phyloP scores from a whole-genome alignment of 1,139 yeast genomes.

The Yamadazyma epiphylla region DNA sequence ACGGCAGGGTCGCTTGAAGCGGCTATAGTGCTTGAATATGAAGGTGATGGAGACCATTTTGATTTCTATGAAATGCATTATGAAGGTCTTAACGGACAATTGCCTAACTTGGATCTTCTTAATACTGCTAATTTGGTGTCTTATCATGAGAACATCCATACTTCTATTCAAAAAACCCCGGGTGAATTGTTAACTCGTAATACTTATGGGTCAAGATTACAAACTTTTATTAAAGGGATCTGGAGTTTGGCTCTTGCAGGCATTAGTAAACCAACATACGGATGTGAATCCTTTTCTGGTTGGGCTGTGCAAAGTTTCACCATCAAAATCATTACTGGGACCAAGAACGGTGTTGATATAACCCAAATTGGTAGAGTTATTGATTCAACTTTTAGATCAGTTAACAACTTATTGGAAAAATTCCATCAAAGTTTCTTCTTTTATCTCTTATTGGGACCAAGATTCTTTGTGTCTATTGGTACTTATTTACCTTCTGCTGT shows the following conservation, averaged over 20 bases:
- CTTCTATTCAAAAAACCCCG: constrained; percentile 62
- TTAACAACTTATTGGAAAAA: constrained; percentile 88
- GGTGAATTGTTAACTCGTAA: constrained; percentile 41
- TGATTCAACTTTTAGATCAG: constrained; percentile 83
- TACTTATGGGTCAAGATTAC: constrained; percentile 53
- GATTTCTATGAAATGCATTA: constrained; percentile 73
- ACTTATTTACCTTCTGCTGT: constrained; percentile 89
- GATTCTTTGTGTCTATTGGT: constrained; percentile 85
- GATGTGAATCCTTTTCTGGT: constrained; percentile 91
- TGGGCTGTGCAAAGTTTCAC: constrained; percentile 95
- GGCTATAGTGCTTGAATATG: constrained; percentile 81
- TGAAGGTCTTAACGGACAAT: constrained; percentile 91
- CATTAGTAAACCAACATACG: constrained; percentile 48
- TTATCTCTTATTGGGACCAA: constrained; percentile 77
- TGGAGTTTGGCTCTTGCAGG: constrained; percentile 71
- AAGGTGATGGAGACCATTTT: constrained; percentile 63
- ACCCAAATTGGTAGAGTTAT: constrained; percentile 90
- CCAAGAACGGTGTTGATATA: constrained; percentile 62
- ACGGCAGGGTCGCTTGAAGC: constrained; percentile 97
- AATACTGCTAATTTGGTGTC: constrained; percentile 74
- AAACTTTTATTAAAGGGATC: constrained; percentile 62
- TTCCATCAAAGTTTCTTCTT: constrained; percentile 97
- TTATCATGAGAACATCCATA: constrained; percentile 69
- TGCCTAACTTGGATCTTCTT: constrained; percentile 87
- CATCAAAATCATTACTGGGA: constrained; percentile 56